Conservation (phyloP, 495 filamentous ascomycete genomes). For the Penicillium desertorum region DNA sequence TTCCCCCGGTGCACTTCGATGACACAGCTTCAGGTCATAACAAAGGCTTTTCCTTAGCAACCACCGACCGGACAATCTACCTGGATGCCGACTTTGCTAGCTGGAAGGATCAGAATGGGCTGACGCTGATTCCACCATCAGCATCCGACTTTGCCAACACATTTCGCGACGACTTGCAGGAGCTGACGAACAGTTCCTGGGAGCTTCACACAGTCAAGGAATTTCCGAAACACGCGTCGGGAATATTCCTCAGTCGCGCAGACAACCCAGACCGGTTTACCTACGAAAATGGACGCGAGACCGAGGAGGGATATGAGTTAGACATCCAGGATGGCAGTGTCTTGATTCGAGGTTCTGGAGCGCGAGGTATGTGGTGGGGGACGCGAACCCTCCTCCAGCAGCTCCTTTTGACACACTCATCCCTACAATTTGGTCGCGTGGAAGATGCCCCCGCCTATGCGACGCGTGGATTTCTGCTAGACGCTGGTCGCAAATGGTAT, state of each 20-base stretch:
- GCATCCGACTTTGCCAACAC: constrained; percentile 48
- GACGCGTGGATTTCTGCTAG: constrained; percentile 53
- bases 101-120: constrained; percentile 34
- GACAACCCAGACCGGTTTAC: constrained; percentile 23
- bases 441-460: constrained; percentile 49
- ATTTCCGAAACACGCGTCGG: constrained; percentile 26
- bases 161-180: constrained; percentile 45
- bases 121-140: constrained; percentile 55
- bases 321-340: constrained; percentile 30
- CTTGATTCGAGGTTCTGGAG: constrained; percentile 46
- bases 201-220: constrained; percentile 25
- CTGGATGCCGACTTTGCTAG: constrained; percentile 23
- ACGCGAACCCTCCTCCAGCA: constrained; percentile 54
- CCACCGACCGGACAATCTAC: constrained; percentile 23
- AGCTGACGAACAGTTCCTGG: constrained; percentile 35
- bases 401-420: constrained; percentile 32
- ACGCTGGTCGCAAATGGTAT: constrained; percentile 60
- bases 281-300: constrained; percentile 47
- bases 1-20: constrained; percentile 18
- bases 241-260: constrained; percentile 36
- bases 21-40: neutral
- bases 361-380: constrained; percentile 57
- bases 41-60: constrained; percentile 18
- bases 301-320: constrained; percentile 52
- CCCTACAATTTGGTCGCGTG: constrained; percentile 32